Conservation (phyloP, 495 filamentous ascomycete genomes). For the Penicillium subrubescens region DNA sequence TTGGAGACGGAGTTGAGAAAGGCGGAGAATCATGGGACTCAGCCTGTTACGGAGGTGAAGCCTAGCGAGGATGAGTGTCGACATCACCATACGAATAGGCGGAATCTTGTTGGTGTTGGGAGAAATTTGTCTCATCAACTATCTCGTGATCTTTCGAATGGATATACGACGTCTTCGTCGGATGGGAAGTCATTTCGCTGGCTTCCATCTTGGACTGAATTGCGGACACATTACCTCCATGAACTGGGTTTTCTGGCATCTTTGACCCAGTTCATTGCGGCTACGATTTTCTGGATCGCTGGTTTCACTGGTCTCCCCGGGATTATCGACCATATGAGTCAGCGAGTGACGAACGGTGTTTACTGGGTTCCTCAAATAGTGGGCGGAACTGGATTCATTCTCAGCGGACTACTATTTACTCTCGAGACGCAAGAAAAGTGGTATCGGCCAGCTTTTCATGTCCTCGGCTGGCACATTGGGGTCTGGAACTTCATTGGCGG, state of each 20-base stretch:
- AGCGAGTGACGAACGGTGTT: constrained; percentile 52
- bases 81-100: constrained; percentile 60
- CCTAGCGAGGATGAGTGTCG: constrained; percentile 39
- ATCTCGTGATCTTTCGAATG: not conserved
- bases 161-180: constrained; percentile 18
- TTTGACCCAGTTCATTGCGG: constrained; percentile 59
- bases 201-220: constrained; percentile 59
- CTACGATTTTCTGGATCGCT: constrained; percentile 66
- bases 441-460: constrained; percentile 58
- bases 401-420: constrained; percentile 63
- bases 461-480: constrained; percentile 66
- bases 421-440: constrained; percentile 69
- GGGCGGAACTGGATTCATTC: constrained; percentile 64
- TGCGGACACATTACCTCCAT: constrained; percentile 63
- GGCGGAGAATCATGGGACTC: constrained; percentile 14
- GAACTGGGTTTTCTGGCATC: constrained; percentile 72
- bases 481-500: constrained; percentile 62
- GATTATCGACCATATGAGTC: constrained; percentile 52
- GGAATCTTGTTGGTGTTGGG: constrained; percentile 44
- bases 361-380: constrained; percentile 73
- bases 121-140: constrained; percentile 3
- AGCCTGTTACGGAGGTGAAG: constrained; percentile 22
- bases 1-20: constrained; percentile 51
- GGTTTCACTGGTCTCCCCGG: constrained; percentile 66
- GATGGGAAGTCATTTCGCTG: constrained; percentile 54